Percentiles rank a stretch among this genome's conserved stretches.
phyloP scores from a whole-genome alignment of 805 yeast species.

The Brettanomyces bruxellensis region DNA sequence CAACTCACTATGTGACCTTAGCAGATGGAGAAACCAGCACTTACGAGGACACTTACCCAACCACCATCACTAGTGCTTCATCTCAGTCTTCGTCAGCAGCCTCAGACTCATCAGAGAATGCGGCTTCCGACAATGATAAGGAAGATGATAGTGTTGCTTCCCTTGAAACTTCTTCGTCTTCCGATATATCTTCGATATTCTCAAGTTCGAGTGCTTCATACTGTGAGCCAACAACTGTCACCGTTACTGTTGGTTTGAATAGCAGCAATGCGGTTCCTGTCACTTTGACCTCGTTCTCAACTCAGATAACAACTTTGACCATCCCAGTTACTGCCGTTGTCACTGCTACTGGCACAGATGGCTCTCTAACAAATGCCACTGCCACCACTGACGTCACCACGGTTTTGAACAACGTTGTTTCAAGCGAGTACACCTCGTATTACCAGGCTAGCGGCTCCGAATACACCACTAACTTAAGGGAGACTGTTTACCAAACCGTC shows the following conservation, averaged over 20 bases:
- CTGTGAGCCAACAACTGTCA: slow-evolving; percentile 7
- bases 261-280: slow-evolving; percentile 4
- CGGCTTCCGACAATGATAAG: slow-evolving; percentile 2
- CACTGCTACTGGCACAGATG: slow-evolving; percentile 23
- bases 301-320: slow-evolving; percentile 16
- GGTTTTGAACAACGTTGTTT: slow-evolving; percentile 11
- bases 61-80: slow-evolving; percentile 4
- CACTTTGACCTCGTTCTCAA: slow-evolving; percentile 6
- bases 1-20: slow-evolving; percentile 9
- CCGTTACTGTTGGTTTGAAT: slow-evolving; percentile 19
- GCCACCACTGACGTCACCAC: slow-evolving; percentile 23
- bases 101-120: neutral
- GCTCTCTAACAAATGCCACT: slow-evolving; percentile 19
- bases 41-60: neutral
- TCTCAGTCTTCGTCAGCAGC: slow-evolving; percentile 7
- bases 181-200: slow-evolving; percentile 5
- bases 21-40: slow-evolving; percentile 2
- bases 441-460: neutral
- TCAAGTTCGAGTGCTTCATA: slow-evolving; percentile 4
- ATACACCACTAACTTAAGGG: slow-evolving; percentile 1
- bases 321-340: slow-evolving; percentile 24
- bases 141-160: slow-evolving; percentile 4
- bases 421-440: slow-evolving; percentile 4
- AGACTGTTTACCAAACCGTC: neutral
- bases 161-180: slow-evolving; percentile 7